Base-by-base conservation (phyloP, 257 asterid genomes). In the Scutellaria minor region DNA sequence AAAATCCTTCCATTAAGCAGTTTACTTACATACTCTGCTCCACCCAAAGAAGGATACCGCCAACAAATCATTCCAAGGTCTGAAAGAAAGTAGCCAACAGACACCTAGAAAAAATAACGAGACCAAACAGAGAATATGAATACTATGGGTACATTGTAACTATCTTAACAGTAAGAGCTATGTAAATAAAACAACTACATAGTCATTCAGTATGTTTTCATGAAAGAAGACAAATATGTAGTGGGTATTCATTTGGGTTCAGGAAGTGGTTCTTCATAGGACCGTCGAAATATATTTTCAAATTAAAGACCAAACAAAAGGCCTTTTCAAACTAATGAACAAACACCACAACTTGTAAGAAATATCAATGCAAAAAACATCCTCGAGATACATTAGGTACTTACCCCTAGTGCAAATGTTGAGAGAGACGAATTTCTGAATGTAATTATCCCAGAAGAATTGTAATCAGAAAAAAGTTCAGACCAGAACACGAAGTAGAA, bases 1-100 rank as follows among this genome's bases (percentile, higher is more conserved):
- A 60, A 66, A 45, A 45, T 55, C 61, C 11, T 71, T 55, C 53
- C 9, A 56, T 69, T 20, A 14, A 51, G 70, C 64, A 75, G 75
- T 72, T 74, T 22, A 84, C 98, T 88, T 88, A 94, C 97, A 82
- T 94, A 91, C 82, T 94, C 98, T 18, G 79, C 64, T 80, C 99
- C 99, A 71, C 99, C 99, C 84, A 91, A 79, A 78, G 90, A 75
- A 81, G 98, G 99, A 81, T 91, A 94, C 62, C 84, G 46, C 97
- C 97, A 94, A 81, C 95, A 88, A 71, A 94, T 91, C 99, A 94
- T 91, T 71, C 84, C 97, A 71, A 94, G 93, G 83, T 94, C 99
- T 59, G 96, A 70, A 52, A 89, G 56, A 73, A 94, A 94, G 86
- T 94, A 94, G 79, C 99, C 99, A 60, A 87, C 91, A 63, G 99